Conservation (phyloP, 345 rosid species). For the Odontarrhena argentea region DNA sequence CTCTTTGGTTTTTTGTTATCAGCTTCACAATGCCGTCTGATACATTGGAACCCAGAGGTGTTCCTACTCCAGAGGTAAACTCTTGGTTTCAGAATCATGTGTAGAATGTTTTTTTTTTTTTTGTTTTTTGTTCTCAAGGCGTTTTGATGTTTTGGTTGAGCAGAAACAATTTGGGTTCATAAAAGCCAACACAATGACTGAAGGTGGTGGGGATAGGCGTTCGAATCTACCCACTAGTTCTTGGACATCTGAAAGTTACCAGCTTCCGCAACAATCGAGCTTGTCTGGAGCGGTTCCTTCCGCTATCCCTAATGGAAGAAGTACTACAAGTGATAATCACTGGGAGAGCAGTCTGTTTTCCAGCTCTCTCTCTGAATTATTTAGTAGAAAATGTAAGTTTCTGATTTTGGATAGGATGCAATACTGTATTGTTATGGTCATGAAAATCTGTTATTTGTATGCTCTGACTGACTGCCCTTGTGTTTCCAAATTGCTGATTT, state of each 20-base stretch:
- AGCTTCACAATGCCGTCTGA: constrained; percentile 62
- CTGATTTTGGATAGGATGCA: neutral
- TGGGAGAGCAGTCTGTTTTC: constrained; percentile 90
- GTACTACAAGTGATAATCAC: constrained; percentile 46
- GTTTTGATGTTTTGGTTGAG: constrained; percentile 35
- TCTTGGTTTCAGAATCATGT: neutral
- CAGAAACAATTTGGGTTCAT: constrained; percentile 72
- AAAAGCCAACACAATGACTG: constrained; percentile 53
- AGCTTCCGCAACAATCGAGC: constrained; percentile 48
- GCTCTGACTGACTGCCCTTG: neutral
- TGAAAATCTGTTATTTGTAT: constrained; percentile 1
- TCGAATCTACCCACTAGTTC: constrained; percentile 44
- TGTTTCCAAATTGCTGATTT: constrained; percentile 21
- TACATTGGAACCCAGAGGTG: constrained; percentile 56
- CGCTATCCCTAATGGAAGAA: constrained; percentile 44
- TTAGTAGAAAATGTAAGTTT: constrained; percentile 63
- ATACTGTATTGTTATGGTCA: neutral
- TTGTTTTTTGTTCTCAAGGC: neutral
- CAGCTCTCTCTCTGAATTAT: constrained; percentile 81
- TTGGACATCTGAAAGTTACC: constrained; percentile 47
- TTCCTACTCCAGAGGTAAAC: constrained; percentile 56
- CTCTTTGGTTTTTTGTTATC: constrained; percentile 34
- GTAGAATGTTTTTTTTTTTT: constrained; percentile 8
- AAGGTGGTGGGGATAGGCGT: constrained; percentile 49
- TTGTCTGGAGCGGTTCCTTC: constrained; percentile 43